phyloP scores from a whole-genome alignment of 768 basidiomycete species.

The Phylloporus sp. region DNA sequence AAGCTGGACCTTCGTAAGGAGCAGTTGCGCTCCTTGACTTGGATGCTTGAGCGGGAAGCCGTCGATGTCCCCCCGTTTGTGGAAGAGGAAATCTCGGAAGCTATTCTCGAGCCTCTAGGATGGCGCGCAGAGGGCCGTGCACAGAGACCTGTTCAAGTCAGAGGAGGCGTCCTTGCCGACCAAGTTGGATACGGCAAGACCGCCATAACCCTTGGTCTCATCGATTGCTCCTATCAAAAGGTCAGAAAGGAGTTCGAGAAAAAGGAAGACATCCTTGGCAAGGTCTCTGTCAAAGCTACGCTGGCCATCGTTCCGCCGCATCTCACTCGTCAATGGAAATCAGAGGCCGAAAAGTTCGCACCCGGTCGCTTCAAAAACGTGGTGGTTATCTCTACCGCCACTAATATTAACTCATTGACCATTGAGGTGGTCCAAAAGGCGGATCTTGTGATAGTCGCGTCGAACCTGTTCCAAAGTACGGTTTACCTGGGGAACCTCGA shows the following conservation, averaged over 20 bases:
- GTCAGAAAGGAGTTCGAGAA: constrained; percentile 58
- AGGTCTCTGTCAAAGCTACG: constrained; percentile 76
- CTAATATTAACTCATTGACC: constrained; percentile 66
- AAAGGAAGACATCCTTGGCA: constrained; percentile 46
- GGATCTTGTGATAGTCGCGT: constrained; percentile 83
- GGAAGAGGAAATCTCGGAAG: constrained; percentile 94
- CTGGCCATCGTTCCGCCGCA: constrained; percentile 88
- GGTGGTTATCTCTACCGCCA: constrained; percentile 61
- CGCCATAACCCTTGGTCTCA: constrained; percentile 86
- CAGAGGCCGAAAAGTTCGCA: constrained; percentile 80
- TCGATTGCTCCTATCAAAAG: constrained; percentile 62
- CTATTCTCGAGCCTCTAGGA: constrained; percentile 76
- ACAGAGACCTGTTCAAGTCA: constrained; percentile 65
- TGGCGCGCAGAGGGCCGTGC: constrained; percentile 96
- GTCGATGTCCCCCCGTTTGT: constrained; percentile 64
- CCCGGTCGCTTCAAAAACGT: constrained; percentile 43
- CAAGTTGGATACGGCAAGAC: constrained; percentile 98
- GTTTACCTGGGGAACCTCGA: constrained; percentile 77
- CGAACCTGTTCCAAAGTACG: constrained; percentile 76
- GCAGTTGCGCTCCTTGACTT: constrained; percentile 84
- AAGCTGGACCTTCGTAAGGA: constrained; percentile 68
- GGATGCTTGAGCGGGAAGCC: constrained; percentile 87
- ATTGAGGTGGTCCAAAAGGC: constrained; percentile 75
- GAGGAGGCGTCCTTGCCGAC: constrained; percentile 92
- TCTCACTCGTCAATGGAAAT: constrained; percentile 84